Evolutionary conservation across 306 rosid species (phyloP).

Genomic region (Rosa rugosa): DNA sequence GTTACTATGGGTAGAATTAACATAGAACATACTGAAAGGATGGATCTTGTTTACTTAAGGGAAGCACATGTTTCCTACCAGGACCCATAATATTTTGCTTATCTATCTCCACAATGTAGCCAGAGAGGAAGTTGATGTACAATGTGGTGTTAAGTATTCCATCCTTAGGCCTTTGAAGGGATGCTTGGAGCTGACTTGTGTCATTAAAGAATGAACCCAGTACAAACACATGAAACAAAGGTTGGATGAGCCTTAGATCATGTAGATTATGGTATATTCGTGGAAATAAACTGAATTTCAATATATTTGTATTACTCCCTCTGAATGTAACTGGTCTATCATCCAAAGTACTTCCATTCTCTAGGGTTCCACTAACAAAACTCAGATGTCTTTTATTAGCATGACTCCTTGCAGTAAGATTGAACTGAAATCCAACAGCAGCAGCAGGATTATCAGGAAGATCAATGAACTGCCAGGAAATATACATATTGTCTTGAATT

Average conservation of each 20-base stretch:
- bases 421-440: slow-evolving; percentile 91
- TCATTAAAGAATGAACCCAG: slow-evolving; percentile 77
- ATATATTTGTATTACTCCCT: slow-evolving; percentile 64
- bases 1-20: not conserved
- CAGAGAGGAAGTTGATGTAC: slow-evolving; percentile 76
- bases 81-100: slow-evolving; percentile 77
- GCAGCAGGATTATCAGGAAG: slow-evolving; percentile 79
- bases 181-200: slow-evolving; percentile 58
- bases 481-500: slow-evolving; percentile 60
- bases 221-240: slow-evolving; percentile 87
- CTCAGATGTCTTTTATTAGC: slow-evolving; percentile 51
- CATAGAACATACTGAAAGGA: not conserved
- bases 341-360: slow-evolving; percentile 64
- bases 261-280: slow-evolving; percentile 62
- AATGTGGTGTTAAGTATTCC: slow-evolving; percentile 79
- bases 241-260: slow-evolving; percentile 80
- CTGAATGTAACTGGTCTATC: slow-evolving; percentile 84
- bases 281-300: slow-evolving; percentile 86
- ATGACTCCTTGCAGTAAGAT: slow-evolving; percentile 58
- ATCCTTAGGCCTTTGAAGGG: slow-evolving; percentile 72
- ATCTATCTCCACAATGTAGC: slow-evolving; percentile 80
- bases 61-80: slow-evolving; percentile 49
- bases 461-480: slow-evolving; percentile 88
- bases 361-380: slow-evolving; percentile 72
- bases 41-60: slow-evolving; percentile 11